These are phyloP conservation scores for Isoetes taiwanensis DNA, from an alignment of 75 land plant genomes.

Conservation along the genomic window DNA sequence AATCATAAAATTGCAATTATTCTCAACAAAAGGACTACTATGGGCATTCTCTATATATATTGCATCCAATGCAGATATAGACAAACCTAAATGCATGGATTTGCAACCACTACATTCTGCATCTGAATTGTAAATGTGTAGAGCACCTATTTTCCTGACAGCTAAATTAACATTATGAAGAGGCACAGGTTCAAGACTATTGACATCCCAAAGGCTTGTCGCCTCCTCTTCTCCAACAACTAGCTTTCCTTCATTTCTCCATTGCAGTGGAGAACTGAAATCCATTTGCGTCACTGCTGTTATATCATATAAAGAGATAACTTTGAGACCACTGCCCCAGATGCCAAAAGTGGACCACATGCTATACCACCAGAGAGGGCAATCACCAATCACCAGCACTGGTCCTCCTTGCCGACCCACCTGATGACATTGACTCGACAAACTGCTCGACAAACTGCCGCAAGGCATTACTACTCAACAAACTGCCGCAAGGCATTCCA, in stretches of 20 bases:
- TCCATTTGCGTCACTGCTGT: slow-evolving; percentile 59
- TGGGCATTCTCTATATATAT: no score
- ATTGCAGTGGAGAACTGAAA: slow-evolving; percentile 79
- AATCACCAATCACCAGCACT: no score
- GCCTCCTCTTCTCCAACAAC: slow-evolving; percentile 63
- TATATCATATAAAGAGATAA: slow-evolving; percentile 58
- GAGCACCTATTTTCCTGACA: slow-evolving; percentile 49
- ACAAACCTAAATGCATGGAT: no score
- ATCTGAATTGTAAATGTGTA: slow-evolving; percentile 77
- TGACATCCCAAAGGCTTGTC: slow-evolving; percentile 83
- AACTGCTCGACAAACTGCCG: no score
- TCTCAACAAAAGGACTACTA: no score
- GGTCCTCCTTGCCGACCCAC: no score
- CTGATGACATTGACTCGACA: no score
- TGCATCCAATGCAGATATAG: no score
- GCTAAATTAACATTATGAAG: slow-evolving; percentile 35
- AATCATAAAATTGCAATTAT: no score
- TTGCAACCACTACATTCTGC: slow-evolving; percentile 86
- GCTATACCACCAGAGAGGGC: slow-evolving; percentile 89
- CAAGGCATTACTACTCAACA: no score
- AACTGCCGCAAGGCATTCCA: no score
- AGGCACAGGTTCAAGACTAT: slow-evolving; percentile 41
- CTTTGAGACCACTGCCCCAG: slow-evolving; percentile 47
- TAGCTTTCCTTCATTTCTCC: slow-evolving; percentile 80
- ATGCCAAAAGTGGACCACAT: slow-evolving; percentile 76